Base-by-base conservation (phyloP, 2,329 filamentous ascomycete genomes). In the Pseudocercospora fuligena region DNA sequence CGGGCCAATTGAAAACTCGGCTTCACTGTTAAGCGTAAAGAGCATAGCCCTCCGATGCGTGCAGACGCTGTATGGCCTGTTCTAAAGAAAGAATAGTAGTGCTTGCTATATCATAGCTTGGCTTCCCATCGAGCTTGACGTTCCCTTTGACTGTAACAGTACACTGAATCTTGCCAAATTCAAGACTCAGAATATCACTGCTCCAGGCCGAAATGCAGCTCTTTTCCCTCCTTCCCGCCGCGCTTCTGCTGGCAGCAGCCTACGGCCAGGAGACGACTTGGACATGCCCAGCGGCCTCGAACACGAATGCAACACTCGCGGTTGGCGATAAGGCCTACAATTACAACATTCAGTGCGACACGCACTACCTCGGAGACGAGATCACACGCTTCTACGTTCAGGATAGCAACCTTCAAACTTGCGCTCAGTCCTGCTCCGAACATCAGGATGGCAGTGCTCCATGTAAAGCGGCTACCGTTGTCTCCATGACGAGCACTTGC, bases 341-440 rank as follows among this genome's bases (percentile, higher is more conserved):
- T 14, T 62, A 51, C 27, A 53, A 51, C 6, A 54, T 62, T 27
- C 43, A 62, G 11, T 62, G 60, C 60, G 60, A 53, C 27, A 53
- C 60, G n/a, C 60, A 62, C 46, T 62, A 62, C 46, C 14, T 62
- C 46, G 60, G 62, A 59, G 64, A 56, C 31, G 63, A 61, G 43
- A 56, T 60, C 11, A 53, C 46, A 6, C 53, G 47, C 43, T 60
- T 61, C 53, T 60, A 36, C 16, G 46, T 54, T 29, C 19, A 16
- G 29, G 46, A 43, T 29, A 47, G 60, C 58, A 29, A 54, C 23
- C 25, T 57, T 19, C 36, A 33, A 19, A 58, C 63, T 33, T 59
- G 62, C 51, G 60, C 60, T 3, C 29, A 63, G 19, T 43, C 51
- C 5, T 47, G 61, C 53, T 40, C 51, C 5, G 31, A 63, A 6